Evolutionary conservation across 129 eudicot species (phyloP), one percentile per base, ranked within the genome.

Genomic region (Scalesia atractyloides): DNA sequence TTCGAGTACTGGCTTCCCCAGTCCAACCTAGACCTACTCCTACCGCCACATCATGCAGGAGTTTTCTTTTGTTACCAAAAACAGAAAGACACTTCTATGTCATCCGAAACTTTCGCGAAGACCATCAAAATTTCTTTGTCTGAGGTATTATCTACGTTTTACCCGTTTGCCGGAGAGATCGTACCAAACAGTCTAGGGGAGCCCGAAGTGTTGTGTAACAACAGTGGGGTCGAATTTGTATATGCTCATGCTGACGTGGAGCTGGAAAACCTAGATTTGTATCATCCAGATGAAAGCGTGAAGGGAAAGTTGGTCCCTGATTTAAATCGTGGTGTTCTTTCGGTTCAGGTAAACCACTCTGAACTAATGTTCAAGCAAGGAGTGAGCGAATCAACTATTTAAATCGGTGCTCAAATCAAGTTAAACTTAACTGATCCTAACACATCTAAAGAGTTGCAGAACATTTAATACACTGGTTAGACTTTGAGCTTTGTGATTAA

Each of bases 21-120:
- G 73, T 82, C 90, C 15, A 88, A 88, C 73, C 76, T 88, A 0
- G 95, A 88, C 66, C 41, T 85, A 16, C 86, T 88, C 26, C 79
- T 85, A 8, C 90, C 95, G 0, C 80, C 88, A 1, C 71, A 74
- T 9, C 68, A 76, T 46, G 68, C 79, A 1, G 80, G 82, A 13
- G 64, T 83, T 22, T 85, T 85, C 86, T 79, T 88, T 7, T 83
- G 90, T 68, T 88, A 85, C 75, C 30, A 70, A 13, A 49, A 68
- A 0, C 20, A 46, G 17, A 54, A 66, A 10, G 70, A 10, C 9
- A 7, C 26, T 8, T 16, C 47, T 10, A 1, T 37, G 49, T 39
- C 20, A 19, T 26, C 60, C 5, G 19, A 73, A 61, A 52, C 43
- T 3, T 7, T 39, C 48, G 84, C 78, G 51, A 62, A 69, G 16